phyloP scores from a whole-genome alignment of 1,284 basidiomycete genomes.

The Trichosporon coremiiforme region DNA sequence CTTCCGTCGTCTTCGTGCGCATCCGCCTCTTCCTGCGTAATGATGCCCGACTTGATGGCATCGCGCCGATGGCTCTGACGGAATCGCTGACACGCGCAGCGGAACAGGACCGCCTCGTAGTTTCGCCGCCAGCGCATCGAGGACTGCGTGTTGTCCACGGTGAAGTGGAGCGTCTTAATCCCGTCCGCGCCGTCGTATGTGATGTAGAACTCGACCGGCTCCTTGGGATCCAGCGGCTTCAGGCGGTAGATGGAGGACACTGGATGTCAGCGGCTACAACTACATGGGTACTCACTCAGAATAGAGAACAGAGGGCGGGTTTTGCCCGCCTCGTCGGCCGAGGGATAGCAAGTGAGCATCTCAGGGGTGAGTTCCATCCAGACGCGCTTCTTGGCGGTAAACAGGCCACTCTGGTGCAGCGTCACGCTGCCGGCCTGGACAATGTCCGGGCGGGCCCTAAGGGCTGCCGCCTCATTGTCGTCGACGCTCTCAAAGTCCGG shows the following conservation, averaged over 20 bases:
- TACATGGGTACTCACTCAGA: conserved; percentile 58
- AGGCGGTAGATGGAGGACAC: conserved; percentile 54
- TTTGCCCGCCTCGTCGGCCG: conserved; percentile 63
- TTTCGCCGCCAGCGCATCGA: conserved; percentile 66
- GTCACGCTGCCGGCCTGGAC: conserved; percentile 64
- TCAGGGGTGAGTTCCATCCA: conserved; percentile 67
- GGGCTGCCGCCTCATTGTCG: conserved; percentile 26
- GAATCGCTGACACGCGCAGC: conserved; percentile 41
- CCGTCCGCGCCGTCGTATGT: conserved; percentile 51
- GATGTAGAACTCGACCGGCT: conserved; percentile 59
- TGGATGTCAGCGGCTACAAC: conserved; percentile 4
- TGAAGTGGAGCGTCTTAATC: conserved; percentile 54
- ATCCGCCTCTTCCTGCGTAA: background rate
- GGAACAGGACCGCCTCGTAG: conserved; percentile 58
- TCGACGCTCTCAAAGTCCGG: conserved; percentile 41
- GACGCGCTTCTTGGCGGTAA: conserved; percentile 59
- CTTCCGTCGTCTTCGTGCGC: conserved; percentile 42
- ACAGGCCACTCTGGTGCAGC: conserved; percentile 58
- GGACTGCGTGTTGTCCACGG: conserved; percentile 64
- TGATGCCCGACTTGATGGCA: background rate
- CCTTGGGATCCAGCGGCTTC: conserved; percentile 58
- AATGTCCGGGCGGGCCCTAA: conserved; percentile 39
- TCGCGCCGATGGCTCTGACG: conserved; percentile 25
- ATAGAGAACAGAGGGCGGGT: conserved; percentile 63
- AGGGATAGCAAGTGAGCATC: conserved; percentile 65